A percentile compares a stretch with the other conserved stretches of the same genome.
phyloP scores from a whole-genome alignment of 2,329 filamentous ascomycete genomes.

The Talaromyces albobiverticillius region DNA sequence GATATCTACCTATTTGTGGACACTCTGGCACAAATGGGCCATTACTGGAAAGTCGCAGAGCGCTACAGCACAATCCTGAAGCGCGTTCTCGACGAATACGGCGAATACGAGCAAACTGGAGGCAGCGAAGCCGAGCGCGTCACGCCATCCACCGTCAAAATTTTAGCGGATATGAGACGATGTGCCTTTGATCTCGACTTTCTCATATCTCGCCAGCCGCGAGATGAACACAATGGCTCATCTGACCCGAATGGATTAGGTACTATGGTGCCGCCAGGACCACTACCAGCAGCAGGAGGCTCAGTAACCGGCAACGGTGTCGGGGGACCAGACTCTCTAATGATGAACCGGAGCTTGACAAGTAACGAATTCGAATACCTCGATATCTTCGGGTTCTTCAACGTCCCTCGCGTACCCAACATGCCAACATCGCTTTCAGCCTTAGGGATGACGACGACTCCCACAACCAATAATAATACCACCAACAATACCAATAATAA shows the following conservation, averaged over 20 bases:
- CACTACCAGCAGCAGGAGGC: constrained; percentile 15
- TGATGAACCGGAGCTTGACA: constrained; percentile 6
- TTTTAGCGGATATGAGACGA: constrained; percentile 85
- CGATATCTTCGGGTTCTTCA: constrained; percentile 94
- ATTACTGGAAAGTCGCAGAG: constrained; percentile 80
- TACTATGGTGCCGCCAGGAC: constrained; percentile 21
- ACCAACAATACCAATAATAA: constrained; percentile 19
- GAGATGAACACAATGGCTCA: constrained; percentile 13
- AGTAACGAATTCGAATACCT: constrained; percentile 80
- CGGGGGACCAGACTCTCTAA: neutral
- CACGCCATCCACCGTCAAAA: constrained; percentile 79
- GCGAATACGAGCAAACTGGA: constrained; percentile 65
- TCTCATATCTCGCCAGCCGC: constrained; percentile 78
- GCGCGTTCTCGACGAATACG: constrained; percentile 81
- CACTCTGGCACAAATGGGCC: constrained; percentile 74
- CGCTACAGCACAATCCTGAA: constrained; percentile 77
- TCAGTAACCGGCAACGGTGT: neutral
- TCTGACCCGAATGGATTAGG: neutral
- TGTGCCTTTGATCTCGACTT: constrained; percentile 90
- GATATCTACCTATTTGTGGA: constrained; percentile 81
- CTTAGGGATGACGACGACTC: neutral
- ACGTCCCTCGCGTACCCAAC: constrained; percentile 70
- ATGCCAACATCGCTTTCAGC: constrained; percentile 23
- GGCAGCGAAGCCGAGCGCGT: constrained; percentile 65
- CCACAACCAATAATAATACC: constrained; percentile 12